phyloP scores from a whole-genome alignment of 2,329 filamentous ascomycete genomes.

The Xylaria sp. region DNA sequence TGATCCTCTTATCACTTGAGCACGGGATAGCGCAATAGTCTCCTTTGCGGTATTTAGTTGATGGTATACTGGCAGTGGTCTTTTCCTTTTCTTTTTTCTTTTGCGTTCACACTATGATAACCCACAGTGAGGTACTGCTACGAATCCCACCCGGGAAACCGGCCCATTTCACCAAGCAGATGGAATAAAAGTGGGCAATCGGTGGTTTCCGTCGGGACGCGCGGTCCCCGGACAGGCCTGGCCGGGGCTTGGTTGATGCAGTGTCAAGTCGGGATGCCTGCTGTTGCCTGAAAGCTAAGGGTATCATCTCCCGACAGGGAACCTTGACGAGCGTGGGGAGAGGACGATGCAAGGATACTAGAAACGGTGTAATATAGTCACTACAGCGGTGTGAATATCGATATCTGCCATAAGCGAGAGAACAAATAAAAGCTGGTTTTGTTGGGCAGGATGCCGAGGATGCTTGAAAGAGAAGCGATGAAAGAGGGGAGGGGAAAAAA shows the following conservation, averaged over 20 bases:
- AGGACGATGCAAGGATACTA: not conserved
- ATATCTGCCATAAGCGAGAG: too few species aligned
- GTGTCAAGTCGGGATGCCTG: not conserved
- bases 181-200: not conserved
- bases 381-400: constrained; percentile 12
- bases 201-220: not conserved
- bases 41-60: too few species aligned
- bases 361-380: not conserved
- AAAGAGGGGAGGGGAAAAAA: too few species aligned
- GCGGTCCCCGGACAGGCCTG: constrained; percentile 5
- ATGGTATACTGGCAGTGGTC: too few species aligned
- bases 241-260: not conserved
- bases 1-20: not conserved
- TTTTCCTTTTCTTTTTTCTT: too few species aligned
- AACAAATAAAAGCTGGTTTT: too few species aligned
- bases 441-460: too few species aligned
- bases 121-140: too few species aligned
- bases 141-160: too few species aligned
- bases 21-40: not conserved
- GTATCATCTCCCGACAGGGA: not conserved
- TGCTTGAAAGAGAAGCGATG: too few species aligned
- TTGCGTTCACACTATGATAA: too few species aligned
- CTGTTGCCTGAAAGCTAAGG: constrained; percentile 2
- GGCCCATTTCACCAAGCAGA: too few species aligned
- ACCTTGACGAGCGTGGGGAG: not conserved